These are phyloP conservation scores for Fennellomyces sp. DNA, from an alignment of 371 early-diverging fungal species.

Conservation along the genomic window DNA sequence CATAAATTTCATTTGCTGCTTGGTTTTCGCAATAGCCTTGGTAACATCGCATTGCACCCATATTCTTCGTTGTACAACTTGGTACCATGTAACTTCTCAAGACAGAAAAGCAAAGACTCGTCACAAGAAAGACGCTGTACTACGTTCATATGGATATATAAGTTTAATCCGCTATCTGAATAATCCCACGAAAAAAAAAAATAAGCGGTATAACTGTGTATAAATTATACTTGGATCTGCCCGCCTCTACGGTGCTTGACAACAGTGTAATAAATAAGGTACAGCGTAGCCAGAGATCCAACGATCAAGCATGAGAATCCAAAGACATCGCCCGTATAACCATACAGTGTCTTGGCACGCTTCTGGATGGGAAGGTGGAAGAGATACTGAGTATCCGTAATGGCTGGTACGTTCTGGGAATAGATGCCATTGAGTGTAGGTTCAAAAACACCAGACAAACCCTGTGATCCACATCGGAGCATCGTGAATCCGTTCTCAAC, in stretches of 20 bases:
- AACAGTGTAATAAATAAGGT: neutral
- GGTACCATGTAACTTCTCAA: too few species aligned
- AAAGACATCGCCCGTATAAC: slow-evolving; percentile 41
- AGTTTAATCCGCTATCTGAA: too few species aligned
- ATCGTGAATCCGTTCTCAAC: slow-evolving; percentile 60
- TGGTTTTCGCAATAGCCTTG: too few species aligned
- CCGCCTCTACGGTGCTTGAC: neutral
- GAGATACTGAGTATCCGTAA: slow-evolving; percentile 36
- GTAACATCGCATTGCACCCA: too few species aligned
- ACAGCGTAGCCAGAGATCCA: neutral
- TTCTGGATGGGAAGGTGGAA: slow-evolving; percentile 54
- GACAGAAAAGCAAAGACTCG: too few species aligned
- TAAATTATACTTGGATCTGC: slow-evolving; percentile 1
- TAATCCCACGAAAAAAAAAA: too few species aligned
- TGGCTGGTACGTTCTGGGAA: slow-evolving; percentile 43
- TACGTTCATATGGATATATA: too few species aligned
- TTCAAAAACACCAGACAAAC: slow-evolving; percentile 55
- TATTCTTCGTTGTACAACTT: too few species aligned
- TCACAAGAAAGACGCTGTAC: too few species aligned
- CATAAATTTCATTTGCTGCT: too few species aligned
- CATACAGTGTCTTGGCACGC: slow-evolving; percentile 47
- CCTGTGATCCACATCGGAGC: slow-evolving; percentile 56
- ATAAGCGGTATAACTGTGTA: too few species aligned
- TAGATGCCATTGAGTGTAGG: slow-evolving; percentile 41
- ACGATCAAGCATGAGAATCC: slow-evolving; percentile 40